These are phyloP conservation scores for Pseudocercospora musae DNA, from an alignment of 2,329 filamentous ascomycete species.

Conservation along the genomic window DNA sequence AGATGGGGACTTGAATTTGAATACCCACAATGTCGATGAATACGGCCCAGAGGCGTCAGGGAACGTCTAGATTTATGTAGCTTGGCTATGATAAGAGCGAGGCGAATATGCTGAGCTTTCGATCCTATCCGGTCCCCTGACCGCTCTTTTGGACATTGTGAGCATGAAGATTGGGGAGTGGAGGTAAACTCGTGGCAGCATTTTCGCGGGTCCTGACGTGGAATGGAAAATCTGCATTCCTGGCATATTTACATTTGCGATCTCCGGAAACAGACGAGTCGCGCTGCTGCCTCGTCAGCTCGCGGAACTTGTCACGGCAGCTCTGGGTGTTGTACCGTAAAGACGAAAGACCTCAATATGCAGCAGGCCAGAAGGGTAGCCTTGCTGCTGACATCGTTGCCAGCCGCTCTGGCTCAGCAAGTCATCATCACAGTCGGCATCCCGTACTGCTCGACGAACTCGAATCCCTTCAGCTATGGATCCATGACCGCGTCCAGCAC, in stretches of 20 bases:
- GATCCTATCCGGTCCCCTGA: not conserved
- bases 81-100: not conserved
- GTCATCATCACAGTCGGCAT: not conserved
- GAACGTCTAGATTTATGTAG: not conserved
- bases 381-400: not conserved
- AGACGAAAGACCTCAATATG: not conserved
- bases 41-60: not conserved
- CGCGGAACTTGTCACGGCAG: not conserved
- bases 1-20: not conserved
- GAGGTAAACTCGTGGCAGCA: not conserved
- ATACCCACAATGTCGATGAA: conserved; percentile 6
- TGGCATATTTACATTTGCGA: conserved; percentile 2
- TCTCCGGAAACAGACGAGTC: not conserved
- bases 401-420: not conserved
- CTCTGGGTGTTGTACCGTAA: not conserved
- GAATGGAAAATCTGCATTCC: not conserved
- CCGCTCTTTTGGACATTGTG: not conserved
- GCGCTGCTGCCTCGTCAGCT: not conserved
- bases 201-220: not conserved
- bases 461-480: not conserved
- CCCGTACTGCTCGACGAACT: not conserved
- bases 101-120: not conserved
- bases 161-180: not conserved
- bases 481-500: conserved; percentile 1
- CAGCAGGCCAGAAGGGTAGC: not conserved